phyloP scores from a whole-genome alignment of 768 basidiomycete species.

The Boletus sp. region DNA sequence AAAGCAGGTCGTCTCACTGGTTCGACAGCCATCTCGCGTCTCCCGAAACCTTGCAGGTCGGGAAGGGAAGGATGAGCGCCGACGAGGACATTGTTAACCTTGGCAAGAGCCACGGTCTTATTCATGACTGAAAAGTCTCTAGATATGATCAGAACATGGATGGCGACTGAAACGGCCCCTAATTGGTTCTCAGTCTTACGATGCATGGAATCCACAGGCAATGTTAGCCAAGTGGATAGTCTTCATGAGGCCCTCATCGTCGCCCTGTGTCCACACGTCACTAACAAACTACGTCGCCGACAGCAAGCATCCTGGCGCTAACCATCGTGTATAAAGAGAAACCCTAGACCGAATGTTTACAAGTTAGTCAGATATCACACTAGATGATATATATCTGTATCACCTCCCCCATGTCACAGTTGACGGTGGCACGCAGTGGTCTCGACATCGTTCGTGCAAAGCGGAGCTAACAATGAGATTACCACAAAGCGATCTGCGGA shows the following conservation, averaged over 20 bases:
- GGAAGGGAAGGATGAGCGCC: constrained; percentile 68
- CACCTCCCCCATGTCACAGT: constrained; percentile 60
- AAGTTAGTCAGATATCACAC: constrained; percentile 2
- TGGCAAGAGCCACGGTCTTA: constrained; percentile 57
- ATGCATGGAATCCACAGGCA: constrained; percentile 70
- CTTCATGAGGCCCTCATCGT: constrained; percentile 53
- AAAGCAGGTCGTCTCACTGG: constrained; percentile 38
- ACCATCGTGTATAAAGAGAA: constrained; percentile 52
- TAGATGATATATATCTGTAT: not conserved
- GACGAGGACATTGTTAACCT: constrained; percentile 51
- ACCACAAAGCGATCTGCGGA: not conserved
- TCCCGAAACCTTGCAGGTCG: constrained; percentile 61
- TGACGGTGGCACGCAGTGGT: constrained; percentile 42
- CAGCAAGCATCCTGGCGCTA: not conserved
- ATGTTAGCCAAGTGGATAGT: constrained; percentile 61
- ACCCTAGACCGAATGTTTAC: constrained; percentile 34
- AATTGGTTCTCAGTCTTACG: constrained; percentile 33
- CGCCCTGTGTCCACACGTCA: constrained; percentile 34
- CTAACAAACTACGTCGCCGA: not conserved
- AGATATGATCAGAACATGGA: not conserved
- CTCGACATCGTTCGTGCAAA: constrained; percentile 15
- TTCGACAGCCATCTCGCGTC: constrained; percentile 61
- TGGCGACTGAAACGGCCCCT: too few species aligned
- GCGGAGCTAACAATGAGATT: not conserved
- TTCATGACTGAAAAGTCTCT: constrained; percentile 69